These are phyloP conservation scores for Pleurotus ostreatus DNA, from an alignment of 768 basidiomycete genomes.

Conservation along the genomic window DNA sequence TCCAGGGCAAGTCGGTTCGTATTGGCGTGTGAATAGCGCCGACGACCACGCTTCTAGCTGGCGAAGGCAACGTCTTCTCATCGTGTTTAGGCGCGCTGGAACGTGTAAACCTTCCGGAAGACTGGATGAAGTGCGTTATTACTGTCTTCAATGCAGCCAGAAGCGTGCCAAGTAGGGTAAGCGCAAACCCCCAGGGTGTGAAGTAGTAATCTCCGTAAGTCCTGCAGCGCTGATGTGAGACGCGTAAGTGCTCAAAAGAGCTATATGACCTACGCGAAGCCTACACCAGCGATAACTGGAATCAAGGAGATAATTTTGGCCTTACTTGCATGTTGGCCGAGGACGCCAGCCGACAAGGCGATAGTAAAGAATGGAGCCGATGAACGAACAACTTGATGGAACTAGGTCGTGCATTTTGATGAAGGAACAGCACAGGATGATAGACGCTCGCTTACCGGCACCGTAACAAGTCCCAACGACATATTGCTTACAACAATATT, in stretches of 20 bases:
- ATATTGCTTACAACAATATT: conserved; percentile 96
- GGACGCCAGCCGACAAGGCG: conserved; percentile 64
- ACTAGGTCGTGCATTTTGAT: conserved; percentile 39
- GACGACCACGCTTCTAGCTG: background rate
- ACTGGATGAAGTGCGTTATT: conserved; percentile 77
- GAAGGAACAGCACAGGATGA: conserved; percentile 4
- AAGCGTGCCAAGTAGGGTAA: conserved; percentile 87
- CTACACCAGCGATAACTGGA: conserved; percentile 88
- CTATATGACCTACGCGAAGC: conserved; percentile 67
- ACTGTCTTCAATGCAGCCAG: conserved; percentile 94
- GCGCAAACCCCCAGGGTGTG: conserved; percentile 75
- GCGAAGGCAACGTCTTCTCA: conserved; percentile 8
- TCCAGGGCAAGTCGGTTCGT: background rate
- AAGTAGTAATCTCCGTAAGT: conserved; percentile 97
- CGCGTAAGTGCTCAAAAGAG: background rate
- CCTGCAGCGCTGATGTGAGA: conserved; percentile 31
- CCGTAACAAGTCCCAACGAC: conserved; percentile 82
- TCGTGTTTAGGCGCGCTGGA: conserved; percentile 3
- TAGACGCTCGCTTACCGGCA: conserved; percentile 59
- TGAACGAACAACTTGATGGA: conserved; percentile 95
- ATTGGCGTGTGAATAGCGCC: background rate
- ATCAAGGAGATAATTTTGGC: conserved; percentile 69
- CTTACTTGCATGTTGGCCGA: conserved; percentile 54
- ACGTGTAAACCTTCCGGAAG: conserved; percentile 21
- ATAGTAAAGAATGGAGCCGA: conserved; percentile 92